These are phyloP conservation scores for Lathyrus sativus DNA, from an alignment of 306 rosid species.

Conservation along the genomic window DNA sequence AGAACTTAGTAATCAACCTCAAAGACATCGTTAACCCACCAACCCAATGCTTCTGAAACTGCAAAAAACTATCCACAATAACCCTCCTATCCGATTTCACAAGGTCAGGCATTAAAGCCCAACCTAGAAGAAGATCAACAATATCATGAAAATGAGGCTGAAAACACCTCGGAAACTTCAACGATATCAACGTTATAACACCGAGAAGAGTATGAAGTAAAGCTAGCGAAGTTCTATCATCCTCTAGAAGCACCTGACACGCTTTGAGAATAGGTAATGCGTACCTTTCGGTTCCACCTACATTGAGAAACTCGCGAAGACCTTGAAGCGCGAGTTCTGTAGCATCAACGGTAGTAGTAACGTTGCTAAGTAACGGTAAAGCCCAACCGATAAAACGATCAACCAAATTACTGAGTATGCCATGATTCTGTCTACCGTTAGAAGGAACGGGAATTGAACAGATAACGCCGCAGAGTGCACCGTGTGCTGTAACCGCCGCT, in stretches of 20 bases:
- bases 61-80: conserved; percentile 84
- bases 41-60: conserved; percentile 96
- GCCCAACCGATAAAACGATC: conserved; percentile 94
- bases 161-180: conserved; percentile 76
- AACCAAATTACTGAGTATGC: conserved; percentile 65
- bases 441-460: conserved; percentile 62
- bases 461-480: conserved; percentile 76
- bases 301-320: conserved; percentile 74
- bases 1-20: conserved; percentile 76
- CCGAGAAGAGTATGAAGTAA: conserved; percentile 68
- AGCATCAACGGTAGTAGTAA: conserved; percentile 54
- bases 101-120: conserved; percentile 87
- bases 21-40: conserved; percentile 76
- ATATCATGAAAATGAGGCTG: conserved; percentile 87
- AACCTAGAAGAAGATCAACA: conserved; percentile 81
- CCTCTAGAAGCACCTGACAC: conserved; percentile 86
- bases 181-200: conserved; percentile 68
- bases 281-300: conserved; percentile 82
- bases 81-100: conserved; percentile 62
- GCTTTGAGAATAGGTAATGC: conserved; percentile 84
- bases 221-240: conserved; percentile 83
- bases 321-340: conserved; percentile 79
- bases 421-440: conserved; percentile 79
- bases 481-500: conserved; percentile 73
- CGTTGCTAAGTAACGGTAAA: conserved; percentile 71